Conservation (phyloP, 192 early-diverging fungal genomes). For the Rhizoclosmatium globosum region DNA sequence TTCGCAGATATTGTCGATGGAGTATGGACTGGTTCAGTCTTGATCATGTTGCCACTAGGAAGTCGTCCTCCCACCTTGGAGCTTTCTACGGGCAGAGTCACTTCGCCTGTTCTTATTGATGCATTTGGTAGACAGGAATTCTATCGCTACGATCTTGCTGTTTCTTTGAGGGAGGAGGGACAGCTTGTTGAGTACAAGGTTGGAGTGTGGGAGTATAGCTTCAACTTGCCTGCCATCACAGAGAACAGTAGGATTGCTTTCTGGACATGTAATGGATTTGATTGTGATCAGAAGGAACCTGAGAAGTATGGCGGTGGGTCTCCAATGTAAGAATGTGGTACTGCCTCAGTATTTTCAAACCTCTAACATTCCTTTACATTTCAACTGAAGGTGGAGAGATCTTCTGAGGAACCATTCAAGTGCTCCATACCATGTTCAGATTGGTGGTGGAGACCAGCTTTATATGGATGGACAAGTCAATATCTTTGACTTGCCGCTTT, state of each 20-base stretch:
- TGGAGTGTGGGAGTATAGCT: not conserved
- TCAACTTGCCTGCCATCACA: not conserved
- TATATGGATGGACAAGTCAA: slow-evolving; percentile 43
- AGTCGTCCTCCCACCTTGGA: not conserved
- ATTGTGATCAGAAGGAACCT: slow-evolving; percentile 23
- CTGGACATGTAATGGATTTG: slow-evolving; percentile 28
- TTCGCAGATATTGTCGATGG: slow-evolving; percentile 6
- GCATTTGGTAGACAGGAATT: not conserved
- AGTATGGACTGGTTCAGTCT: not conserved
- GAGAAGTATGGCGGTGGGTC: not conserved
- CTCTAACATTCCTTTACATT: not conserved
- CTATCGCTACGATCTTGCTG: not conserved
- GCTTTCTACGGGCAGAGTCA: not conserved
- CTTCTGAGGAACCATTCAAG: not conserved
- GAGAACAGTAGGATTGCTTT: slow-evolving; percentile 18
- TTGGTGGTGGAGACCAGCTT: slow-evolving; percentile 53
- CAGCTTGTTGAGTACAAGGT: not conserved
- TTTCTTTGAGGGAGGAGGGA: not conserved
- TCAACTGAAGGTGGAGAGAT: slow-evolving; percentile 15
- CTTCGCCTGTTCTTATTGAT: not conserved
- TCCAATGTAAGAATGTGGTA: slow-evolving; percentile 3
- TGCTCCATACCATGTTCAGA: slow-evolving; percentile 26
- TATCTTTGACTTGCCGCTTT: slow-evolving; percentile 34
- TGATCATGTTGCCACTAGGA: not conserved
- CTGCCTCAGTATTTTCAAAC: not conserved